A percentile compares a stretch with the other conserved stretches of the same genome.
Conservation (phyloP, 805 yeast genomes). For the Wickerhamiella shivajii region DNA sequence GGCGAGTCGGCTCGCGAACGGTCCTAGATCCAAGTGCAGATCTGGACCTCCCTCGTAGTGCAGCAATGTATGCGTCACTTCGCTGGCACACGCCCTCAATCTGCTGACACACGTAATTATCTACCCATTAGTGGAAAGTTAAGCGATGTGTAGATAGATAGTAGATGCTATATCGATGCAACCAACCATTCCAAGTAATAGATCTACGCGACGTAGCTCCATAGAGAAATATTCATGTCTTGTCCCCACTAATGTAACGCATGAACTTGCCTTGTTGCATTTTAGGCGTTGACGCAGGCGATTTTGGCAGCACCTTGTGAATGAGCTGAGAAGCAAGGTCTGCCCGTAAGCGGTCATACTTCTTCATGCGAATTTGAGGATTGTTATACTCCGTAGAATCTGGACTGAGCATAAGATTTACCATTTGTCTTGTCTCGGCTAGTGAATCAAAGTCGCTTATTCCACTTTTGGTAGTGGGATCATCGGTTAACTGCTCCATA, state of each 20-base stretch:
- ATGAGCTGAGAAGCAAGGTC: constrained; percentile 35
- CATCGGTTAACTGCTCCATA: constrained; percentile 22
- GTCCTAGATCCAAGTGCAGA: not conserved
- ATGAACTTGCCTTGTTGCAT: constrained; percentile 13
- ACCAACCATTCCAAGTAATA: not conserved
- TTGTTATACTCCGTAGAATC: constrained; percentile 39
- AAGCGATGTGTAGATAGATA: too few relatives aligned
- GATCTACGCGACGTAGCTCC: not conserved
- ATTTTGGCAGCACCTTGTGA: constrained; percentile 11
- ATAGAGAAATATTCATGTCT: constrained; percentile 2
- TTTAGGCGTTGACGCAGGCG: constrained; percentile 14
- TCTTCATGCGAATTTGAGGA: constrained; percentile 40
- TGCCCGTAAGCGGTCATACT: constrained; percentile 58
- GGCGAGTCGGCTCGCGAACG: not conserved
- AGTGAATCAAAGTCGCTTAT: constrained; percentile 49
- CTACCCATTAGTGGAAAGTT: not conserved
- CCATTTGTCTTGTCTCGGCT: constrained; percentile 63
- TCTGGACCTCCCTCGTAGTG: not conserved
- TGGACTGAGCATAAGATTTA: constrained; percentile 47
- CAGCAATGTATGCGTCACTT: not conserved
- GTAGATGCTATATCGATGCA: too few relatives aligned
- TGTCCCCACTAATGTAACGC: constrained; percentile 16
- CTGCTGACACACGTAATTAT: not conserved
- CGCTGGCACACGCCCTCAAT: not conserved
- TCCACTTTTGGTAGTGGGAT: constrained; percentile 17